phyloP scores from a whole-genome alignment of 768 basidiomycete genomes.

The Flagelloscypha sp. region DNA sequence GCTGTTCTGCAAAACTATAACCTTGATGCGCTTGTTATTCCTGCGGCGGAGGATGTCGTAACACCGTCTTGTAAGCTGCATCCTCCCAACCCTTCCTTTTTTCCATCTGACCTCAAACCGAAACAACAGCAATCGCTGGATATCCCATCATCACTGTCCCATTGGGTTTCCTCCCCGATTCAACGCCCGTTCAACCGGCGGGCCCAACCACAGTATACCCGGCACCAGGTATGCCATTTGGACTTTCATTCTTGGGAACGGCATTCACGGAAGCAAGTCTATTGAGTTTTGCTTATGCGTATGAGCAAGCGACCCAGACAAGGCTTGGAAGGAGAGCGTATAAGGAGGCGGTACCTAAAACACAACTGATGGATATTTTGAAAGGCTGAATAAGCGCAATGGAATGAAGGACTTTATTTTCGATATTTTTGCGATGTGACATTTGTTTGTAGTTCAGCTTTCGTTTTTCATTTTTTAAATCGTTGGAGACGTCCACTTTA shows the following conservation, averaged over 20 bases:
- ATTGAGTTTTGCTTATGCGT: slow-evolving; percentile 53
- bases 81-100: not conserved
- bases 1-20: slow-evolving; percentile 35
- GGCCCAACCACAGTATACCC: slow-evolving; percentile 38
- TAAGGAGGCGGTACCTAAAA: slow-evolving; percentile 46
- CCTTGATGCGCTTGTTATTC: slow-evolving; percentile 47
- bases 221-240: slow-evolving; percentile 52
- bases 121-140: slow-evolving; percentile 44
- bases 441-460: too few species aligned
- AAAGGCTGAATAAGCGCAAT: slow-evolving; percentile 2
- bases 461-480: too few species aligned
- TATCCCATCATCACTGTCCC: slow-evolving; percentile 66
- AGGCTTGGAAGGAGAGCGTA: slow-evolving; percentile 41
- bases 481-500: too few species aligned
- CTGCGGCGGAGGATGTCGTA: slow-evolving; percentile 31
- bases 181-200: slow-evolving; percentile 30
- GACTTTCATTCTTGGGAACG: slow-evolving; percentile 53
- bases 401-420: too few species aligned
- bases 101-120: slow-evolving; percentile 7
- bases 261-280: slow-evolving; percentile 53
- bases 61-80: slow-evolving; percentile 26
- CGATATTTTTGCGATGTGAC: too few species aligned
- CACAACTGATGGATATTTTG: slow-evolving; percentile 32
- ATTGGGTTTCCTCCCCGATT: slow-evolving; percentile 48
- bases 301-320: slow-evolving; percentile 55